These are phyloP conservation scores for Kodamaea arcana DNA, from an alignment of 1,139 yeast species.

Conservation along the genomic window DNA sequence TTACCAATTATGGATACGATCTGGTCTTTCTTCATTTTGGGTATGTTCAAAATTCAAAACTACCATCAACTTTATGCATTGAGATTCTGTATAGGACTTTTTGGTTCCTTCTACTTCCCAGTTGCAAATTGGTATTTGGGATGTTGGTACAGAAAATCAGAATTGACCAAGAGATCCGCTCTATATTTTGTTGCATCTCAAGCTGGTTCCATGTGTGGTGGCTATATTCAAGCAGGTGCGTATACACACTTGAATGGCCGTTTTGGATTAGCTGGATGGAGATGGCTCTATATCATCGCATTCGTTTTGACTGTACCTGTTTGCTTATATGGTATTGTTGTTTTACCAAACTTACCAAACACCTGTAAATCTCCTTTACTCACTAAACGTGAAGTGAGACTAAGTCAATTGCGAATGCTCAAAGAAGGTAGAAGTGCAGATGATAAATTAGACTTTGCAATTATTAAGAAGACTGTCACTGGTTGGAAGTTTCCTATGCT, in stretches of 20 bases:
- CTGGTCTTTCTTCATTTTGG: constrained; percentile 24
- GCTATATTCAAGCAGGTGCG: constrained; percentile 24
- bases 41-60: constrained; percentile 16
- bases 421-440: constrained; percentile 8
- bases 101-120: constrained; percentile 10
- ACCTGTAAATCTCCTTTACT: constrained; percentile 25
- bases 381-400: constrained; percentile 26
- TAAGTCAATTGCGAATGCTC: constrained; percentile 20
- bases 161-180: constrained; percentile 22
- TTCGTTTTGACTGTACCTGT: constrained; percentile 24
- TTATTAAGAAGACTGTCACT: constrained; percentile 10
- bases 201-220: constrained; percentile 26
- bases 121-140: constrained; percentile 25
- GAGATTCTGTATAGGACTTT: constrained; percentile 25
- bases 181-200: constrained; percentile 24
- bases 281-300: constrained; percentile 28
- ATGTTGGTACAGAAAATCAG: constrained; percentile 14
- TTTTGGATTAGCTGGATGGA: constrained; percentile 30
- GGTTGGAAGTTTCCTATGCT: constrained; percentile 21
- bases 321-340: constrained; percentile 20
- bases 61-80: constrained; percentile 21
- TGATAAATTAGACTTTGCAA: constrained; percentile 11
- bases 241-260: constrained; percentile 9
- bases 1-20: constrained; percentile 20
- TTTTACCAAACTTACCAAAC: constrained; percentile 28